Evolutionary conservation across 257 asterid species (phyloP), one percentile per base, ranked within the genome.

Genomic region (Linderniella brevidens): DNA sequence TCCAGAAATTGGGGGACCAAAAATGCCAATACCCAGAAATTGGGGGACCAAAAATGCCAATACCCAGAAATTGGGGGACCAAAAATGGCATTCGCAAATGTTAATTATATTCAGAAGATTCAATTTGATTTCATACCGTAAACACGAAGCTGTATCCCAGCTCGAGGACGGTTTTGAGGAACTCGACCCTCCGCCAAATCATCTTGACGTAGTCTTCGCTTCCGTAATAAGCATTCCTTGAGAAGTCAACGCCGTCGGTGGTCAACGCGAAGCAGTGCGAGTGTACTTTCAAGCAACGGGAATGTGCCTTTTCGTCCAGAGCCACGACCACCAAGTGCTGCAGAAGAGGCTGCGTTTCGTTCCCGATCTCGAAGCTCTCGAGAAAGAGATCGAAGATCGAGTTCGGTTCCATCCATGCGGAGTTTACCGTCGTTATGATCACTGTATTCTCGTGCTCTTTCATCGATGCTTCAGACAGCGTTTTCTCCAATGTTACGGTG

Each of bases 291-390:
- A 46, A 36, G 49, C 70, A 63, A 8, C 35, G 58, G 25, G 52
- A 54, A 62, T 7, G 16, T n/a, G 77, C 73, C 25, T 19, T 66
- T 59, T 45, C 54, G 54, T 70, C 77, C 36, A 70, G 50, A 7
- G 77, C 73, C 35, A 52, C 59, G 8, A 66, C 70, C 29, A 70
- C 60, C 48, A 70, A 25, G 54, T 70, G 74, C 9, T 59, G 54
- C 18, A 66, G 50, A 40, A 70, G 67, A n/a, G 19, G 4, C 1
- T 36, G 47, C 14, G 74, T 59, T 36, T 66, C 64, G 32, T 65
- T 39, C 37, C 77, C 74, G 17, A 70, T 59, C 29, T 55, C 56
- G 46, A 70, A 70, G 64, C 77, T 70, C 58, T 70, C 64, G 13
- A 70, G 61, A 17, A 66, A 66, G 35, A 70, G 66, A 53, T 70